phyloP scores from a whole-genome alignment of 805 yeast genomes.

The Pachysolen tannophilus region DNA sequence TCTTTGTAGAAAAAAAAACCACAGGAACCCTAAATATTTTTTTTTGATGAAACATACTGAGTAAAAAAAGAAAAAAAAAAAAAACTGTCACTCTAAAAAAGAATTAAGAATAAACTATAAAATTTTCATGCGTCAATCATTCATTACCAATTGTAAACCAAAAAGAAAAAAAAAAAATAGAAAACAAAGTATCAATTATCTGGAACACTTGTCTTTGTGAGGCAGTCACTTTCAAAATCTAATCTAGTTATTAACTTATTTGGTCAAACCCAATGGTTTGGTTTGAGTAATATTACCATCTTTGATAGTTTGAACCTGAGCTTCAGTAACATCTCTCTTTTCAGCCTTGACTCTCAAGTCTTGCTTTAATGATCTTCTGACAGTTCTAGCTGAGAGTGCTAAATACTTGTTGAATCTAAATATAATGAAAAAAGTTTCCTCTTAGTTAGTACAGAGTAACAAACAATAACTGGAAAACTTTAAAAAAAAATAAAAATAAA shows the following conservation, averaged over 20 bases:
- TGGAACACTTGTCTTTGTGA: too few species aligned
- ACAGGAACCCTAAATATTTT: too few species aligned
- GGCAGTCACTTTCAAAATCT: neutral
- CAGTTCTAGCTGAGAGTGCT: slow-evolving; percentile 82
- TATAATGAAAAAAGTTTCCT: neutral
- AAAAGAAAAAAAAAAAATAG: too few species aligned
- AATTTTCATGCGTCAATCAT: too few species aligned
- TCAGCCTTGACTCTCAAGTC: slow-evolving; percentile 69
- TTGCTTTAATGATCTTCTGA: slow-evolving; percentile 82
- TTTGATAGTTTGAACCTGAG: slow-evolving; percentile 60
- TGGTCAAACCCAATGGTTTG: slow-evolving; percentile 14
- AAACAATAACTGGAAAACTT: neutral
- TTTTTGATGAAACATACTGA: too few species aligned
- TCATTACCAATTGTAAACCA: too few species aligned
- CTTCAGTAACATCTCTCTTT: slow-evolving; percentile 69
- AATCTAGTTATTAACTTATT: slow-evolving; percentile 1
- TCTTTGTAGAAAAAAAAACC: too few species aligned
- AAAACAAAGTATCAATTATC: too few species aligned
- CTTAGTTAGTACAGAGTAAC: slow-evolving; percentile 7
- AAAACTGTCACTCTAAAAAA: too few species aligned
- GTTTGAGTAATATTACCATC: slow-evolving; percentile 45
- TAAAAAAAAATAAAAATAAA: neutral
- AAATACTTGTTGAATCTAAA: slow-evolving; percentile 76
- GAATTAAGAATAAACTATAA: too few species aligned
- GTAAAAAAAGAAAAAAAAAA: too few species aligned